Base-by-base conservation (phyloP, 495 filamentous ascomycete genomes). In the Penicillium chermesinum region DNA sequence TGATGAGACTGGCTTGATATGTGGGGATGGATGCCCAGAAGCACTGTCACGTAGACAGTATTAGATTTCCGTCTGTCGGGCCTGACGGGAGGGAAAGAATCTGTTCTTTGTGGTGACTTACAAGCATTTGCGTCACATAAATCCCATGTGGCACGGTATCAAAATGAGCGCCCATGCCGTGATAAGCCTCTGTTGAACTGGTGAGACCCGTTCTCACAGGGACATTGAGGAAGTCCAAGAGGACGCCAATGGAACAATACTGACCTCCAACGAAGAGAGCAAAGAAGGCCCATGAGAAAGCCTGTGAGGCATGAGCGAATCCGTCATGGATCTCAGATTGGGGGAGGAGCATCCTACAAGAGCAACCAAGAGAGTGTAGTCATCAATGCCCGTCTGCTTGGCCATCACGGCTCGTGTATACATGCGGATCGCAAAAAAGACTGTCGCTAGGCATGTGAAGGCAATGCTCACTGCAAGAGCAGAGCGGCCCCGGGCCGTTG, bases 301-400 rank as follows among this genome's bases (percentile, higher is more conserved):
- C 32, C 53, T 69, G 21, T 6, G 40, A 9, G 13, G 10, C 10
- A 10, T 30, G 25, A 18, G 18, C n/a, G n/a, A n/a, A n/a, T 22
- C 19, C 17, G 8, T 38, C 19, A 30, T 30, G n/a, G 5, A 27
- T 37, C 10, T 0, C 12, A 37, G 18, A 10, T 10, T 27, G 9
- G 7, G 20, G 7, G 17, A 6, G 10, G 19, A 22, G 3, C 9
- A 10, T 35, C 61, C 38, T 59, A 69, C 66, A 32, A 67, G 41
- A 7, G 64, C 49, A 22, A 62, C 22, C 8, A 64, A 1, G 35
- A 69, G 59, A 15, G 61, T 54, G 49, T 65, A 68, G 53, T 74
- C 78, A 58, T 55, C 89, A 13, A 70, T 67, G 19, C 85, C 86
- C 19, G 69, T 75, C 38, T 81, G 79, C 63, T 76, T 80, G 63